phyloP scores from a whole-genome alignment of 768 basidiomycete species.

The Termitomyces sp. region DNA sequence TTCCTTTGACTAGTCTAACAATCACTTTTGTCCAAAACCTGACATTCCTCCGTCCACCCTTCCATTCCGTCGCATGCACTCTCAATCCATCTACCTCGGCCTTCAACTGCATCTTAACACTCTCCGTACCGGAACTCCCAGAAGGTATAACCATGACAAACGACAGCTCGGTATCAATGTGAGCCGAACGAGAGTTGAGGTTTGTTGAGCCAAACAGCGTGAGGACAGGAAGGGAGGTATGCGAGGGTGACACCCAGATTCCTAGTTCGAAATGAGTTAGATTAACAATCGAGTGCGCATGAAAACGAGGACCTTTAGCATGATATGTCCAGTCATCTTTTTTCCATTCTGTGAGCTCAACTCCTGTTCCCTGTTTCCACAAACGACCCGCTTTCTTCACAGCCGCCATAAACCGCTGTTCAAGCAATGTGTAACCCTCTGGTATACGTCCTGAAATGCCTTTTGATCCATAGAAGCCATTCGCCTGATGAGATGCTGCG shows the following conservation, averaged over 20 bases:
- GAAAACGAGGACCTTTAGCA: slow-evolving; percentile 71
- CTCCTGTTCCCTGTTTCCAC: slow-evolving; percentile 38
- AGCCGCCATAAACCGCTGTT: slow-evolving; percentile 76
- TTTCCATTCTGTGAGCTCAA: slow-evolving; percentile 86
- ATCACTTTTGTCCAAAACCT: slow-evolving; percentile 60
- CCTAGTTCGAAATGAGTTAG: slow-evolving; percentile 37
- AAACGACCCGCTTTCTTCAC: slow-evolving; percentile 42
- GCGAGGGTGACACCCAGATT: slow-evolving; percentile 73
- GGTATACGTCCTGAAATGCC: slow-evolving; percentile 93
- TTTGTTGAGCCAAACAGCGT: slow-evolving; percentile 95
- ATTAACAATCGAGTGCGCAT: neutral
- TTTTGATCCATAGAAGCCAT: slow-evolving; percentile 88
- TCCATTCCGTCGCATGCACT: slow-evolving; percentile 50
- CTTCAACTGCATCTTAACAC: slow-evolving; percentile 42
- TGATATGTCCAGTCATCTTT: slow-evolving; percentile 95
- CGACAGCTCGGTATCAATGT: slow-evolving; percentile 89
- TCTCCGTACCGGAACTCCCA: neutral
- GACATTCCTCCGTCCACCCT: slow-evolving; percentile 51
- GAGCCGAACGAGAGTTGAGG: slow-evolving; percentile 84
- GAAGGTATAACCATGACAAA: slow-evolving; percentile 73
- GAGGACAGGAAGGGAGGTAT: slow-evolving; percentile 48
- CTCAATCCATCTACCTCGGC: slow-evolving; percentile 52
- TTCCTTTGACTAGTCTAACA: slow-evolving; percentile 60
- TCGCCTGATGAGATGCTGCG: slow-evolving; percentile 53
- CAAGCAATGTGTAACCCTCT: slow-evolving; percentile 88